Conservation (phyloP, 2,329 filamentous ascomycete species). For the Trichoderma sp. region DNA sequence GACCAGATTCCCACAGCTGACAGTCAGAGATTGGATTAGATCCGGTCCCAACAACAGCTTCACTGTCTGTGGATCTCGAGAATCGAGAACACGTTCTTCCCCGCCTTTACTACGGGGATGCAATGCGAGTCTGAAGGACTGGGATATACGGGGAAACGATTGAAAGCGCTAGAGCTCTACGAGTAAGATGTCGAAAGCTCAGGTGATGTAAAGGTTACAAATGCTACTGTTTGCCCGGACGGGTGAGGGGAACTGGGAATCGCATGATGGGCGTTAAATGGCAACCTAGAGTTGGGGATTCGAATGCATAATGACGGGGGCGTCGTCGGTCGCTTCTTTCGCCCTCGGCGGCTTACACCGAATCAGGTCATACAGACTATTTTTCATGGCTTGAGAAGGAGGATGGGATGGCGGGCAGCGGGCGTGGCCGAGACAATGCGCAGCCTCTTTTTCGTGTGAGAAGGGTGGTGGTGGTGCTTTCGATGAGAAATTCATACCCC, state of each 20-base stretch:
- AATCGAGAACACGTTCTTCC: slow-evolving; percentile 29
- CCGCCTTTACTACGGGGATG: slow-evolving; percentile 26
- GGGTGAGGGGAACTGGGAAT: slow-evolving; percentile 26
- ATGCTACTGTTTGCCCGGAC: slow-evolving; percentile 3
- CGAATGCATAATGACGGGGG: neutral
- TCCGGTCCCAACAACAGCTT: slow-evolving; percentile 22
- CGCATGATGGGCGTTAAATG: slow-evolving; percentile 17
- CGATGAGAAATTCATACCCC: slow-evolving; percentile 4
- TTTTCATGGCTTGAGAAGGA: slow-evolving; percentile 3
- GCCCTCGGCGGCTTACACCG: slow-evolving; percentile 27
- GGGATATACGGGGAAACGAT: neutral
- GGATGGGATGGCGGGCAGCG: slow-evolving; percentile 13
- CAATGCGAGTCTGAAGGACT: slow-evolving; percentile 7
- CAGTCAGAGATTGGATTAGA: slow-evolving; percentile 19
- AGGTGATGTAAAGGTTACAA: slow-evolving; percentile 17
- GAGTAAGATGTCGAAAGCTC: slow-evolving; percentile 6
- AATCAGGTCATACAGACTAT: slow-evolving; percentile 18
- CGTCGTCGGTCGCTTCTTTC: neutral
- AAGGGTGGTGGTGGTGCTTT: neutral
- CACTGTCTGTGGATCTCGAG: slow-evolving; percentile 21
- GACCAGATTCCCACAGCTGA: slow-evolving; percentile 7
- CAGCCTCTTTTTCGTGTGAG: neutral
- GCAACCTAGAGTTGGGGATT: neutral
- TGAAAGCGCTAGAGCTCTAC: slow-evolving; percentile 1
- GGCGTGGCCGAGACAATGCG: slow-evolving; percentile 23